Evolutionary conservation across 495 filamentous ascomycete genomes (phyloP), one percentile per base, ranked within the genome.

Genomic region (Articulospora tetracladia): DNA sequence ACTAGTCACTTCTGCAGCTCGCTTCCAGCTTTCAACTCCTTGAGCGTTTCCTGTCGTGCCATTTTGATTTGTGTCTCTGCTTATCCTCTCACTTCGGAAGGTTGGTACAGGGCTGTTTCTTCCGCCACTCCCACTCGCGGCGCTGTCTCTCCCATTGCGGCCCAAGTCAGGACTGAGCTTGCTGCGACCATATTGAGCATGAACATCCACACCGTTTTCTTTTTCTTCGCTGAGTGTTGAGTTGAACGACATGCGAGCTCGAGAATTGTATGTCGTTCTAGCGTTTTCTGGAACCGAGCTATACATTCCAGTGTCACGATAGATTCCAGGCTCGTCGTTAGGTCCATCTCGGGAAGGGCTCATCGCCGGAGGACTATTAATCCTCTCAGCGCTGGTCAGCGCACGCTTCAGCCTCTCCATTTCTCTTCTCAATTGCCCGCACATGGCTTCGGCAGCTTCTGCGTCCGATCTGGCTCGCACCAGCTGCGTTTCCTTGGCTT

Each of bases 1-100:
- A 72, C 90, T 97, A 41, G 95, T 99, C 12, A 99, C 95, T 77
- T 99, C 95, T n/a, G 94, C 94, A 27, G 95, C 95, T 65, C 95
- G 77, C 77, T 93, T 95, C 92, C 94, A 99, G 70, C 91, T 97
- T 74, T 97, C 94, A 48, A 91, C 88, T 13, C 85, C 87, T 47
- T 85, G 82, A 10, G 68, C 68, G 48, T 69, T 65, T 46, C 66
- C 70, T 20, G 74, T 73, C 49, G 69, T 67, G 53, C 66, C 70
- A 20, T 66, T 59, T 76, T 13, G 74, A 53, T 60, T 63, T 1
- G 53, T 51, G 24, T 70, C 57, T 64, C 69, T 64, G 41, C 58
- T 63, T 12, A 41, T 58, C 19, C 62, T 47, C 51, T 56, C n/a
- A n/a, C 59, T 63, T 44, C 41, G 53, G 25, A 64, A 66, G 41